These are phyloP conservation scores for Piper betle DNA, from an alignment of 164 flowering plant species.

Conservation along the genomic window DNA sequence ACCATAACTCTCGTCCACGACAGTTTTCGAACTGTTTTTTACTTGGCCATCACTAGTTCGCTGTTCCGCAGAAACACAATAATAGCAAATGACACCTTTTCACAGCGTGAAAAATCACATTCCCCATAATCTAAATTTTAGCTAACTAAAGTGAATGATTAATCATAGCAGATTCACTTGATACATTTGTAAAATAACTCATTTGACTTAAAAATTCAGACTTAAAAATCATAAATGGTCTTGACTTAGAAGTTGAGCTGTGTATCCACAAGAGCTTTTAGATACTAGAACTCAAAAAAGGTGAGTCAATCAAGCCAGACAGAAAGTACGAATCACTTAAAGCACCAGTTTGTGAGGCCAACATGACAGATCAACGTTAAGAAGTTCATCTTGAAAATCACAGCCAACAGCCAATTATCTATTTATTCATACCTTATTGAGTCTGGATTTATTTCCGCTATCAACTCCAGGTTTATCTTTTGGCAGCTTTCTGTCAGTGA, in stretches of 20 bases:
- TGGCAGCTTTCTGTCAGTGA: conserved; percentile 46
- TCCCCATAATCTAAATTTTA: neutral
- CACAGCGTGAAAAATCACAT: neutral
- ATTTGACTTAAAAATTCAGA: no score
- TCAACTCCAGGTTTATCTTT: conserved; percentile 65
- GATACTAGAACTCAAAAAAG: no score
- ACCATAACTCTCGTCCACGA: conserved; percentile 42
- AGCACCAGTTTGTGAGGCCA: no score
- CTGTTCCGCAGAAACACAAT: conserved; percentile 18
- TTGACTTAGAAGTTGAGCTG: no score
- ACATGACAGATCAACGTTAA: neutral
- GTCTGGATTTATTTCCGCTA: conserved; percentile 66
- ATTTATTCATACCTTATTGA: conserved; percentile 40
- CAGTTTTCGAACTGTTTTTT: conserved; percentile 47
- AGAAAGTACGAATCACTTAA: no score
- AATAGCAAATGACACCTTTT: conserved; percentile 2
- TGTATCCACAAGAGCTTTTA: no score
- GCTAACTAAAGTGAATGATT: no score
- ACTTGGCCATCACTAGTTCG: conserved; percentile 66
- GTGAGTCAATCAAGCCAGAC: no score
- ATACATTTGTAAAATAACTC: no score
- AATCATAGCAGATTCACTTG: no score
- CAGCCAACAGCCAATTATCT: neutral
- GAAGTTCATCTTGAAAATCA: neutral
- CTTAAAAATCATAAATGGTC: no score